Conservation (phyloP, 768 basidiomycete genomes). For the Hortiboletus flavorubellus region DNA sequence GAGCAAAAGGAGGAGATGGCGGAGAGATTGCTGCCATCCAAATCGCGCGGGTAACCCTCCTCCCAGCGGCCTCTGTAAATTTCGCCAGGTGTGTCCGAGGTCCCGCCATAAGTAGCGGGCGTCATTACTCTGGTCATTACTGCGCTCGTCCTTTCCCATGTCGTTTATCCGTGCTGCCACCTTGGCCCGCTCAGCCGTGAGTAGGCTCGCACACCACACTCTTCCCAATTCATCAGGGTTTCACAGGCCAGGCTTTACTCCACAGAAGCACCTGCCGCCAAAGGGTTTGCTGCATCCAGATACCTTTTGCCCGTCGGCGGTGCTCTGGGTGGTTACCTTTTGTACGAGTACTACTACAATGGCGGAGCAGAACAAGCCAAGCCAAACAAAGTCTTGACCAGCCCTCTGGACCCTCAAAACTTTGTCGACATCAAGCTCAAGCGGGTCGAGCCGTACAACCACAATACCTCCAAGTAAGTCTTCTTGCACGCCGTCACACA, state of each 20-base stretch:
- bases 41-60: slow-evolving; percentile 20
- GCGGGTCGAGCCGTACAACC: slow-evolving; percentile 82
- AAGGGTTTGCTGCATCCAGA: slow-evolving; percentile 46
- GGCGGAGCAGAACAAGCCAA: slow-evolving; percentile 34
- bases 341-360: slow-evolving; percentile 50
- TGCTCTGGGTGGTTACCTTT: slow-evolving; percentile 39
- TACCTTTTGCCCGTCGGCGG: slow-evolving; percentile 39
- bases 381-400: slow-evolving; percentile 46
- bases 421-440: slow-evolving; percentile 82
- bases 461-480: slow-evolving; percentile 80
- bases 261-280: slow-evolving; percentile 43
- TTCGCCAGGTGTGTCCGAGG: slow-evolving; percentile 22
- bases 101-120: background rate
- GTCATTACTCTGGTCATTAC: too few species aligned
- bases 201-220: slow-evolving; percentile 23
- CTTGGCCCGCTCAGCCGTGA: slow-evolving; percentile 43
- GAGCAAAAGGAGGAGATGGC: slow-evolving; percentile 13
- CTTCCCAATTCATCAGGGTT: background rate
- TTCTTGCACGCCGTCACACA: background rate
- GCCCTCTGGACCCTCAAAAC: slow-evolving; percentile 70
- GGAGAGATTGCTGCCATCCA: slow-evolving; percentile 14
- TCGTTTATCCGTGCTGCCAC: slow-evolving; percentile 40
- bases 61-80: slow-evolving; percentile 8
- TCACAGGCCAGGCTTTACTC: slow-evolving; percentile 44
- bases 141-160: slow-evolving; percentile 28